Conservation (phyloP, 2,329 filamentous ascomycete species). For the Ophiostoma populinum region DNA sequence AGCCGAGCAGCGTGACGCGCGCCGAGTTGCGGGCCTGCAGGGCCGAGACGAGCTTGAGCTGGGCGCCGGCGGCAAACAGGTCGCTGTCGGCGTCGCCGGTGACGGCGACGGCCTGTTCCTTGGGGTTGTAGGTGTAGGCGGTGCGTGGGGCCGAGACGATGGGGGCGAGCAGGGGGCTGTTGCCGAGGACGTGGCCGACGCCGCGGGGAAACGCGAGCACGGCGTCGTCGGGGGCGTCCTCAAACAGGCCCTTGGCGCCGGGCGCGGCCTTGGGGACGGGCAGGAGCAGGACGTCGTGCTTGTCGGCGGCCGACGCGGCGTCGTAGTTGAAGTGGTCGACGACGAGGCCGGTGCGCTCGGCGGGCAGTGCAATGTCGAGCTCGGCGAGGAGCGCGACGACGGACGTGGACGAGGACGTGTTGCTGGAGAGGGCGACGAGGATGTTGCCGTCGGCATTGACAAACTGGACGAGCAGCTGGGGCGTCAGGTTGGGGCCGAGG, state of each 20-base stretch:
- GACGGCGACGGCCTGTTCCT: slow-evolving; percentile 56
- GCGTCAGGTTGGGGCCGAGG: slow-evolving; percentile 79
- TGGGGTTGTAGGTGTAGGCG: slow-evolving; percentile 86
- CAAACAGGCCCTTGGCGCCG: slow-evolving; percentile 64
- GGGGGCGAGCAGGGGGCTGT: slow-evolving; percentile 59
- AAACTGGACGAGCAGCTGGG: slow-evolving; percentile 76
- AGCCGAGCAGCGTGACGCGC: slow-evolving; percentile 69
- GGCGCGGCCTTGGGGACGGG: slow-evolving; percentile 47
- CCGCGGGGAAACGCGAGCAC: slow-evolving; percentile 67
- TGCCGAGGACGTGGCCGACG: slow-evolving; percentile 67
- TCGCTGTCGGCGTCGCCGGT: slow-evolving; percentile 60
- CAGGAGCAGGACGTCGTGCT: slow-evolving; percentile 76
- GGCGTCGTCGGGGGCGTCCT: slow-evolving; percentile 25
- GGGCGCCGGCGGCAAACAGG: slow-evolving; percentile 64
- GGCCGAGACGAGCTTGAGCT: slow-evolving; percentile 69
- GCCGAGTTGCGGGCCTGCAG: slow-evolving; percentile 90
- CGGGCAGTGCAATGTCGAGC: slow-evolving; percentile 74
- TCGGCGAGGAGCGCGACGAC: slow-evolving; percentile 68
- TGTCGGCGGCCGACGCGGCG: slow-evolving; percentile 52
- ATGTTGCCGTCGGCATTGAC: slow-evolving; percentile 83
- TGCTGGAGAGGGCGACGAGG: slow-evolving; percentile 65
- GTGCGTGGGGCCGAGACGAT: slow-evolving; percentile 69
- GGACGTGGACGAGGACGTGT: slow-evolving; percentile 49
- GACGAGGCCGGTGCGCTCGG: slow-evolving; percentile 68
- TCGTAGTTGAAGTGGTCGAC: slow-evolving; percentile 97